phyloP scores from a whole-genome alignment of 305 asterid species.

The Galium porrigens region DNA sequence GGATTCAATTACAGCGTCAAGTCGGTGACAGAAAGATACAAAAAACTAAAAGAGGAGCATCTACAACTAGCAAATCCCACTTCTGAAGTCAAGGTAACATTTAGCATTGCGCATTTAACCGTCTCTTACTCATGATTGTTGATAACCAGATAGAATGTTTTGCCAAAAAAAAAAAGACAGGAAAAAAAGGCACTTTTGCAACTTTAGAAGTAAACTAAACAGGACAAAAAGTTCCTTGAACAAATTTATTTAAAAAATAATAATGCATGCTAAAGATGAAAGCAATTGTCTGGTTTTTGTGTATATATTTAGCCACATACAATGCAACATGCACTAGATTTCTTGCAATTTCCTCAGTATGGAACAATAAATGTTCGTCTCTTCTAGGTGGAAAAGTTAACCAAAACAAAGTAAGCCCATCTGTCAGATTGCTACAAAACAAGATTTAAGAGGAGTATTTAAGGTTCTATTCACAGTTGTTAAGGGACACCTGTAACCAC shows the following conservation, averaged over 20 bases:
- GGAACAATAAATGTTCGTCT: neutral
- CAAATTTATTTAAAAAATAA: neutral
- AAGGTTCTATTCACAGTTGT: neutral
- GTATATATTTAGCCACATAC: neutral
- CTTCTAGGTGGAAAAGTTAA: neutral
- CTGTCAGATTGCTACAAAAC: neutral
- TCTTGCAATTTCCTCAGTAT: neutral
- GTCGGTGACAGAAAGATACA: conserved; percentile 30
- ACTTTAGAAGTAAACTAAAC: neutral
- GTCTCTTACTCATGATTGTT: neutral
- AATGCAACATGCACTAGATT: neutral
- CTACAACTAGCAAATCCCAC: conserved; percentile 24
- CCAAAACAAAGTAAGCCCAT: neutral
- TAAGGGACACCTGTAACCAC: neutral
- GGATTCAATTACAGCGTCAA: conserved; percentile 23
- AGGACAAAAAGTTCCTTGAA: neutral
- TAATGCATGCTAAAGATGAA: neutral
- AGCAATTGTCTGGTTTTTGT: neutral
- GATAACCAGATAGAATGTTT: neutral
- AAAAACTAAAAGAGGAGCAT: conserved; percentile 26
- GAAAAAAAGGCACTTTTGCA: neutral
- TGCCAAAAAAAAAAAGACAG: too few species aligned
- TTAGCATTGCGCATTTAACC: conserved; percentile 3
- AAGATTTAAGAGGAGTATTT: neutral
- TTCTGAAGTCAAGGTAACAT: conserved; percentile 33